Evolutionary conservation across 2,329 filamentous ascomycete genomes (phyloP).

Genomic region (Hymenoscyphus fraxineus): DNA sequence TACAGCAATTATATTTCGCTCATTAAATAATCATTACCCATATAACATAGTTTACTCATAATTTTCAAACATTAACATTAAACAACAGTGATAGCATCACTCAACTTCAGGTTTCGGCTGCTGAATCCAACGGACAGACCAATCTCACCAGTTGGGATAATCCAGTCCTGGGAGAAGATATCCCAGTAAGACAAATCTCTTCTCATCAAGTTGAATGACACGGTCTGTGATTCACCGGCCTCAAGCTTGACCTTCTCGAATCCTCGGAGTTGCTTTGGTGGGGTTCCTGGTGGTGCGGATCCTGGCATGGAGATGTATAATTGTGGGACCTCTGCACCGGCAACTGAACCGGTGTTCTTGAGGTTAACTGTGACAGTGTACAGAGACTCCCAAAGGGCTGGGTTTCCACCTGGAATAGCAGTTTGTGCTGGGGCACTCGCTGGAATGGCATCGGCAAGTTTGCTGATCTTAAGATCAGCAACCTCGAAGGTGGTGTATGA

Average conservation of each 20-base stretch:
- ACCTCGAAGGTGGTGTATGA: constrained; percentile 75
- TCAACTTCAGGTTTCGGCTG: constrained; percentile 26
- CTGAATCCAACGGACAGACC: constrained; percentile 37
- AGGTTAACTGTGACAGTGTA: constrained; percentile 56
- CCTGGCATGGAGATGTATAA: constrained; percentile 44
- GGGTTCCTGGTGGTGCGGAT: constrained; percentile 34
- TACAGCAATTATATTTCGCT: no score
- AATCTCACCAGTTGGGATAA: constrained; percentile 42
- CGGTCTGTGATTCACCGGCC: constrained; percentile 44
- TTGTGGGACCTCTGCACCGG: constrained; percentile 64
- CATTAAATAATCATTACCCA: not conserved
- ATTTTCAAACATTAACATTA: constrained; percentile 6
- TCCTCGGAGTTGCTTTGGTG: constrained; percentile 53
- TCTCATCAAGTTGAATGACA: constrained; percentile 51
- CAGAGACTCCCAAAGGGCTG: constrained; percentile 20
- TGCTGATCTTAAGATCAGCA: constrained; percentile 45
- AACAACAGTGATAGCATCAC: constrained; percentile 15
- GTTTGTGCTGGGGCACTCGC: constrained; percentile 8
- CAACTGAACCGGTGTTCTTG: constrained; percentile 57
- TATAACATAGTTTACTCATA: not conserved
- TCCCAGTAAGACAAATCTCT: constrained; percentile 66
- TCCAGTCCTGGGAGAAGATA: constrained; percentile 55
- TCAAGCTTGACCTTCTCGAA: constrained; percentile 56
- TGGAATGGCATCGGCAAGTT: constrained; percentile 1
- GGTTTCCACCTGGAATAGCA: constrained; percentile 21